These are phyloP conservation scores for Bothriochloa decipiens DNA, from an alignment of 176 grass and related monocot genomes.

Conservation along the genomic window DNA sequence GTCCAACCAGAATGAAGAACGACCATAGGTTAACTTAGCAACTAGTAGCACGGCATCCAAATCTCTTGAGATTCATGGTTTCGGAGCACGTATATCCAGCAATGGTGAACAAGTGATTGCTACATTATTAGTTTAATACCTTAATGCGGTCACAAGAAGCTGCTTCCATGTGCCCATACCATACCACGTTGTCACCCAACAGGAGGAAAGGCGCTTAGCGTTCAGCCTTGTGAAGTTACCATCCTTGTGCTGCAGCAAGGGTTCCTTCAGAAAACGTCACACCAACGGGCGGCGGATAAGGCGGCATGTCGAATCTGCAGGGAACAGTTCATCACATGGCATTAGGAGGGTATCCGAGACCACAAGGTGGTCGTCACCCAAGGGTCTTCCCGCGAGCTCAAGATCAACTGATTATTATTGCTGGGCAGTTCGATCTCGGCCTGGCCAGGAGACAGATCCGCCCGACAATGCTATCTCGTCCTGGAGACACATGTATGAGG, in stretches of 20 bases:
- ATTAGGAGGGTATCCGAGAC: background rate
- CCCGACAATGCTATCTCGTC: background rate
- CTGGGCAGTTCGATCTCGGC: background rate
- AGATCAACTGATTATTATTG: background rate
- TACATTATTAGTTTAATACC: background rate
- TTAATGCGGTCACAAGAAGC: background rate
- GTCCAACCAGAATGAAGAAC: background rate
- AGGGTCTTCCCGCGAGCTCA: background rate
- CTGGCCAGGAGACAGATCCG: background rate
- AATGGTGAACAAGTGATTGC: background rate
- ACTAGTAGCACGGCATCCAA: background rate
- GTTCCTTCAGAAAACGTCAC: background rate
- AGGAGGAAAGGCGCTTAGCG: background rate
- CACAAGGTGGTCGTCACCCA: background rate
- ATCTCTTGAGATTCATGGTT: background rate
- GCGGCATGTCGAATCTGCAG: background rate
- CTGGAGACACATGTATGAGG: background rate
- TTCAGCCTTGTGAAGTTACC: background rate
- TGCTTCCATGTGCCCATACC: background rate
- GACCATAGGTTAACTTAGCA: background rate
- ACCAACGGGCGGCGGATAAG: background rate
- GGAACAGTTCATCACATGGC: constrained; percentile 9
- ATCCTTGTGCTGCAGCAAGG: background rate
- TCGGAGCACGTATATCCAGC: background rate
- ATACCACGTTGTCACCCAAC: background rate